These are phyloP conservation scores for Neodidymelliopsis sp. DNA, from an alignment of 2,329 filamentous ascomycete genomes.

Conservation along the genomic window DNA sequence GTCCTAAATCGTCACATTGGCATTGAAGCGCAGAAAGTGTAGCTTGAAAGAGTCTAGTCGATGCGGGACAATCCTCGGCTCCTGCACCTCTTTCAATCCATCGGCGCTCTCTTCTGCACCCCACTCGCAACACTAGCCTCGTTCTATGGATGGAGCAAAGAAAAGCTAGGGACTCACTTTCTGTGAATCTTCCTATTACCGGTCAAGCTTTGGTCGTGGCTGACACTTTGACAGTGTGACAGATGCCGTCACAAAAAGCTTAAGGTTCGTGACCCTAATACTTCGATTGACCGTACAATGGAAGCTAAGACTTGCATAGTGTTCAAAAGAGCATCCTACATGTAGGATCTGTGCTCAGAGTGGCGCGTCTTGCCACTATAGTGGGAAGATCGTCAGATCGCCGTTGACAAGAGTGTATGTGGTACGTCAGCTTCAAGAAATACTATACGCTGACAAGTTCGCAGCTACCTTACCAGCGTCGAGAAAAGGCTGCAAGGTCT, in stretches of 20 bases:
- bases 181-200: slow-evolving; percentile 13
- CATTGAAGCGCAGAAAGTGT: no score
- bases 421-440: not conserved
- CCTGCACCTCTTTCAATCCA: not conserved
- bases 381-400: slow-evolving; percentile 33
- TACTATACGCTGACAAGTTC: not conserved
- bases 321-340: slow-evolving; percentile 34
- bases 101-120: slow-evolving; percentile 3
- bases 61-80: slow-evolving; percentile 3
- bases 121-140: slow-evolving; percentile 3
- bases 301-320: slow-evolving; percentile 16
- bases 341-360: slow-evolving; percentile 32
- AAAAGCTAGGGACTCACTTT: slow-evolving; percentile 26
- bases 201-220: not conserved
- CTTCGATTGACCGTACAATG: not conserved
- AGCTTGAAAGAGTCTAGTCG: slow-evolving; percentile 5
- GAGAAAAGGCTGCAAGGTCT: slow-evolving; percentile 31
- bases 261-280: slow-evolving; percentile 17
- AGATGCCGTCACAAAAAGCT: slow-evolving; percentile 37
- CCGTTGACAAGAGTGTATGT: slow-evolving; percentile 32
- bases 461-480: slow-evolving; percentile 31
- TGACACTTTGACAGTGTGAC: slow-evolving; percentile 26
- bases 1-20: no score
- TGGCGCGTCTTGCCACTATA: slow-evolving; percentile 32
- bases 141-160: slow-evolving; percentile 35